Conservation (phyloP, 768 basidiomycete genomes). For the Dendrothele bispora region DNA sequence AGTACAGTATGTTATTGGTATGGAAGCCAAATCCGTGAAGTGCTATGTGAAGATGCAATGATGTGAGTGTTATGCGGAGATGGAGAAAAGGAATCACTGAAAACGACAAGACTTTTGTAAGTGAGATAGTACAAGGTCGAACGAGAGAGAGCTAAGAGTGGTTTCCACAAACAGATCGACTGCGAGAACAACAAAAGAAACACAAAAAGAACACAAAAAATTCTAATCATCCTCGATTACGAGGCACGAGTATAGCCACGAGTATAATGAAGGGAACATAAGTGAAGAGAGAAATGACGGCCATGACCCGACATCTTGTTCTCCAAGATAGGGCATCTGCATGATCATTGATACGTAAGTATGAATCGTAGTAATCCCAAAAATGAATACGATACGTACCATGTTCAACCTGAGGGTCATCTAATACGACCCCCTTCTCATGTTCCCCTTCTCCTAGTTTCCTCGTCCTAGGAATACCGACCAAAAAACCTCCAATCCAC, state of each 20-base stretch:
- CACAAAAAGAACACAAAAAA: no score
- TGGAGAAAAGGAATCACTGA: no score
- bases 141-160: no score
- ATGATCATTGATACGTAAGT: no score
- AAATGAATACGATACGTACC: slow-evolving; percentile 40
- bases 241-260: slow-evolving; percentile 41
- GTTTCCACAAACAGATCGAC: no score
- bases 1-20: no score
- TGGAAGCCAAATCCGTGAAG: no score
- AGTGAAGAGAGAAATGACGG: slow-evolving; percentile 46
- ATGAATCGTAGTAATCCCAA: background rate
- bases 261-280: slow-evolving; percentile 59
- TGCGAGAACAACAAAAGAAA: no score
- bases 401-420: slow-evolving; percentile 57
- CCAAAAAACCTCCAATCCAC: slow-evolving; percentile 51
- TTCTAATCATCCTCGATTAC: background rate
- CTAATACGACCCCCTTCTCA: slow-evolving; percentile 37
- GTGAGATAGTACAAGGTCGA: no score
- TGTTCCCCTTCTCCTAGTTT: background rate
- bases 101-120: no score
- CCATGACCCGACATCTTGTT: slow-evolving; percentile 55
- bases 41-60: no score
- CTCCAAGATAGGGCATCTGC: slow-evolving; percentile 56
- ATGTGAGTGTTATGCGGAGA: no score
- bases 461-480: slow-evolving; percentile 32